Percentiles rank a stretch among this genome's conserved stretches.
Evolutionary conservation across 371 early-diverging fungal genomes (phyloP).

Genomic region (Batrachochytrium dendrobatidis): DNA sequence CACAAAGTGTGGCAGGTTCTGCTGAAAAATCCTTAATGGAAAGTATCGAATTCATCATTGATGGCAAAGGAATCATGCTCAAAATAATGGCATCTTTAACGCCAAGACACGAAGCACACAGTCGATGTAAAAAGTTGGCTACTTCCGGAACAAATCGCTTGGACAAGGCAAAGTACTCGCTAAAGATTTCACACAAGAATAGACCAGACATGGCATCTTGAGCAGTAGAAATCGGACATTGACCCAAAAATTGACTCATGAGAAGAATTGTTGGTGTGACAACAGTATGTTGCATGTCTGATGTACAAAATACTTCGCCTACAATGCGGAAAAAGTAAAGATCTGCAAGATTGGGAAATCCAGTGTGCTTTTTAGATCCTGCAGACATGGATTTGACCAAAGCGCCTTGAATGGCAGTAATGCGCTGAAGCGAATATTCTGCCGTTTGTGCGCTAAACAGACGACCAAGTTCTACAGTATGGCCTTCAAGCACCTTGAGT

Average conservation of each 20-base stretch:
- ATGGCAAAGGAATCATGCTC: not conserved
- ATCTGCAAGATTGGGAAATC: constrained; percentile 18
- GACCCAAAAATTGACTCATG: constrained; percentile 65
- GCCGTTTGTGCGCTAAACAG: not conserved
- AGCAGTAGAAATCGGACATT: constrained; percentile 50
- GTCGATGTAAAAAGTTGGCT: constrained; percentile 56
- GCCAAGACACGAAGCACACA: not conserved
- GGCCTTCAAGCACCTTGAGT: constrained; percentile 48
- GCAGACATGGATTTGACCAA: not conserved
- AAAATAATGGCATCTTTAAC: constrained; percentile 2
- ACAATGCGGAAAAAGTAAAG: constrained; percentile 48
- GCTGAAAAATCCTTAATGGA: constrained; percentile 6
- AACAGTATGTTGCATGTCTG: constrained; percentile 81
- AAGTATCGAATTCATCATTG: not conserved
- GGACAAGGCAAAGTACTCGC: constrained; percentile 66
- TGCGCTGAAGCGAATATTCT: not conserved
- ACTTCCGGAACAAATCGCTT: constrained; percentile 82
- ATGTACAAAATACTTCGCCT: constrained; percentile 69
- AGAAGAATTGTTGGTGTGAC: constrained; percentile 75
- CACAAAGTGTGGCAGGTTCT: not conserved
- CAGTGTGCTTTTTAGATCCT: not conserved
- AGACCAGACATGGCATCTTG: constrained; percentile 64
- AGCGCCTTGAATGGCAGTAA: not conserved
- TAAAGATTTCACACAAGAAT: constrained; percentile 60
- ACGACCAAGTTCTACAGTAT: constrained; percentile 37